These are phyloP conservation scores for Vanderwaltozyma verrucispora DNA, from an alignment of 805 yeast genomes.

Conservation along the genomic window DNA sequence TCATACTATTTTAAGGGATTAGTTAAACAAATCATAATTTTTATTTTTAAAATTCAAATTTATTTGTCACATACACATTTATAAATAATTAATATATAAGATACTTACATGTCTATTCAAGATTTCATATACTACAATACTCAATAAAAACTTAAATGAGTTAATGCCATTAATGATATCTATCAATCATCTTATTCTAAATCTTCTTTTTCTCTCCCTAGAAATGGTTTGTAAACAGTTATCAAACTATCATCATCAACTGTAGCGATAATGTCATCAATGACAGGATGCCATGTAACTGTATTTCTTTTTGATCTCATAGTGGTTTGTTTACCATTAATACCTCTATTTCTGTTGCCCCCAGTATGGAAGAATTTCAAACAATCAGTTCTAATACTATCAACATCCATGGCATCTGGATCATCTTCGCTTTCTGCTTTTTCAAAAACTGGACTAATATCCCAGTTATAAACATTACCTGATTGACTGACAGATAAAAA, in stretches of 20 bases:
- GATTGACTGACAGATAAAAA: constrained; percentile 21
- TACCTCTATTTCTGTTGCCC: constrained; percentile 15
- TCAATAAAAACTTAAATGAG: too few species aligned
- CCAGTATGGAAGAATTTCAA: constrained; percentile 24
- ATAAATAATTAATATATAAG: too few species aligned
- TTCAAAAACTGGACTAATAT: constrained; percentile 5
- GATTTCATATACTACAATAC: too few species aligned
- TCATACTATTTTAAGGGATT: too few species aligned
- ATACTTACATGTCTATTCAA: too few species aligned
- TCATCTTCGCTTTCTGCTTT: constrained; percentile 2
- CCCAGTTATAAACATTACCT: constrained; percentile 29
- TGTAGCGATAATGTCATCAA: constrained; percentile 20
- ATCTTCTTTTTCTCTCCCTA: constrained; percentile 10
- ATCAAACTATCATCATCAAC: constrained; percentile 22
- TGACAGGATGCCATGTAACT: constrained; percentile 23
- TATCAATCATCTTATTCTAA: background rate
- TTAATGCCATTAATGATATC: too few species aligned
- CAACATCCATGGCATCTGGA: constrained; percentile 11
- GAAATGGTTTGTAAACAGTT: constrained; percentile 21
- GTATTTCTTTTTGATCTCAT: constrained; percentile 11
- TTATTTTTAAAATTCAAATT: too few species aligned
- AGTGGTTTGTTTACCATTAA: constrained; percentile 6
- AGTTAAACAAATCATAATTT: too few species aligned
- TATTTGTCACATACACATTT: too few species aligned
- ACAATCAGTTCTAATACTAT: constrained; percentile 9